Evolutionary conservation across 2,329 filamentous ascomycete genomes (phyloP).

Genomic region (Pezicula carpinea): DNA sequence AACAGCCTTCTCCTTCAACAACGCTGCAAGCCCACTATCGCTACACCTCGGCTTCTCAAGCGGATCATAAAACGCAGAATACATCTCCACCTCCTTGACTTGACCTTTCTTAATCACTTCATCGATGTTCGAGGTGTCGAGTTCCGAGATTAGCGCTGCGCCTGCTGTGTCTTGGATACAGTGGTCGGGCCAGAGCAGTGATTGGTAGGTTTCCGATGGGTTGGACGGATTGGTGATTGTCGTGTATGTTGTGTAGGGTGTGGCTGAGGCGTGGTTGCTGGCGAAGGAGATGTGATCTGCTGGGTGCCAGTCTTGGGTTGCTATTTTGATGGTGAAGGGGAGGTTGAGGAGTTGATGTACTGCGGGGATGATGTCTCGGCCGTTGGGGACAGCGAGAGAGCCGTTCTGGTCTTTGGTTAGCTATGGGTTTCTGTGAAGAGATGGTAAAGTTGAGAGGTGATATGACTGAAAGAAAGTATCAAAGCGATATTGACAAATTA

Average conservation of each 20-base stretch:
- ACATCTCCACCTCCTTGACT: constrained; percentile 78
- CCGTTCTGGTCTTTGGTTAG: constrained; percentile 55
- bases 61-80: constrained; percentile 83
- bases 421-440: constrained; percentile 1
- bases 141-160: constrained; percentile 67
- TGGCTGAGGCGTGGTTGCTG: constrained; percentile 64
- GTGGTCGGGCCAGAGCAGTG: constrained; percentile 83
- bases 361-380: constrained; percentile 61
- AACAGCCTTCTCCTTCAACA: constrained; percentile 52
- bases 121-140: constrained; percentile 58
- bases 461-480: no score
- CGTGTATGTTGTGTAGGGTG: constrained; percentile 61
- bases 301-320: constrained; percentile 93
- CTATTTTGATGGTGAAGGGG: constrained; percentile 70
- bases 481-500: no score
- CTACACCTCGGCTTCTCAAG: constrained; percentile 58
- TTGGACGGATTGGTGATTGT: constrained; percentile 65
- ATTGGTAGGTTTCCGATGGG: constrained; percentile 55
- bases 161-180: constrained; percentile 75
- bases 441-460: background rate
- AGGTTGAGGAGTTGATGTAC: constrained; percentile 72
- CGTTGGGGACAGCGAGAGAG: constrained; percentile 74
- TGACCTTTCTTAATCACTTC: constrained; percentile 72
- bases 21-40: constrained; percentile 57
- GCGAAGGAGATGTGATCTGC: constrained; percentile 83